A percentile compares a stretch with the other conserved stretches of the same genome.
These are phyloP conservation scores for Aspergillus heteromorphus DNA, from an alignment of 495 filamentous ascomycete genomes.

Conservation along the genomic window DNA sequence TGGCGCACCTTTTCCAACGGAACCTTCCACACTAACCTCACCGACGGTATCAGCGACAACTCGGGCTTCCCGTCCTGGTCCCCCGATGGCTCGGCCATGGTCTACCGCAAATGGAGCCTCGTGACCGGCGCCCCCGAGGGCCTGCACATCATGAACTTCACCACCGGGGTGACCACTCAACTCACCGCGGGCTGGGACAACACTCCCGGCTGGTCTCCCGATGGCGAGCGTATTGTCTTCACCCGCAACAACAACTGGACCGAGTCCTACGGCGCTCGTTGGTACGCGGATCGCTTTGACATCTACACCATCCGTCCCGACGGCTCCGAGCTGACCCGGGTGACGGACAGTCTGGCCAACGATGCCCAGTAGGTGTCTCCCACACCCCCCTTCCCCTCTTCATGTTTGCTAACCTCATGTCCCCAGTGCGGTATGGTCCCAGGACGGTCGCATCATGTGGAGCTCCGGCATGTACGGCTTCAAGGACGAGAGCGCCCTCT, in stretches of 20 bases:
- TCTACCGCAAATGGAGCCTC: slow-evolving; percentile 21
- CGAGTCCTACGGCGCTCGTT: slow-evolving; percentile 7
- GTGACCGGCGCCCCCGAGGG: slow-evolving; percentile 19
- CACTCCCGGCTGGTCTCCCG: slow-evolving; percentile 25
- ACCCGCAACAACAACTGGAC: slow-evolving; percentile 23
- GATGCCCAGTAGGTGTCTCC: slow-evolving; percentile 26
- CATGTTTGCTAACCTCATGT: background rate
- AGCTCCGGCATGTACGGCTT: slow-evolving; percentile 31
- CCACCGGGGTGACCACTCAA: slow-evolving; percentile 16
- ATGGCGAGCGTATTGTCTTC: slow-evolving; percentile 26
- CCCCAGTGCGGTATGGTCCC: slow-evolving; percentile 29
- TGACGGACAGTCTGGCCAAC: slow-evolving; percentile 33
- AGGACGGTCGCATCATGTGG: slow-evolving; percentile 31
- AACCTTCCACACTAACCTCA: slow-evolving; percentile 19
- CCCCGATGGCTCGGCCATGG: slow-evolving; percentile 24
- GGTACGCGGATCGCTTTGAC: slow-evolving; percentile 21
- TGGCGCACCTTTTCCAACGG: slow-evolving; percentile 21
- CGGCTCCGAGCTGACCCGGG: slow-evolving; percentile 25
- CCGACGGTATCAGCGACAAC: slow-evolving; percentile 10
- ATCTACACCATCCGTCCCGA: slow-evolving; percentile 34
- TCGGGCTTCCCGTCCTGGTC: slow-evolving; percentile 28
- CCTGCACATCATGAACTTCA: slow-evolving; percentile 24
- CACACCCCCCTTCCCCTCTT: too few relatives aligned
- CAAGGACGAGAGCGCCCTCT: slow-evolving; percentile 27
- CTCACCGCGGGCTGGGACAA: slow-evolving; percentile 30